These are phyloP conservation scores for Zanthoxylum bungeanum DNA, from an alignment of 345 rosid genomes.

Conservation along the genomic window DNA sequence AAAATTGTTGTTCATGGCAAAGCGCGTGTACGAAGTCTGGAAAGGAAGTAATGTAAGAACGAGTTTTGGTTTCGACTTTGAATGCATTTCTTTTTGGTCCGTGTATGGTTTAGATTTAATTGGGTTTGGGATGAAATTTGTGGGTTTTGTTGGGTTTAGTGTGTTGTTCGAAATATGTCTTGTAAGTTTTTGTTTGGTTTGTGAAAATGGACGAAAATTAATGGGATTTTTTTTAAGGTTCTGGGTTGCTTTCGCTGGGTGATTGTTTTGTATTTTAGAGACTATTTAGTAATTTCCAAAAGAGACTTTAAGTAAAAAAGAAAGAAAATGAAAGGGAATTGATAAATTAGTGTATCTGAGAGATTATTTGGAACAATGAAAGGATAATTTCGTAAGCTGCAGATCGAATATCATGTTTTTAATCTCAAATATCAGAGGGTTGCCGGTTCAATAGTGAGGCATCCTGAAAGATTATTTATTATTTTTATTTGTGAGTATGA, in stretches of 20 bases:
- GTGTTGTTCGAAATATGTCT: conserved; percentile 13
- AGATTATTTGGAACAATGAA: not conserved
- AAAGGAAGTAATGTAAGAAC: conserved; percentile 88
- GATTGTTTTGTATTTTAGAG: too few relatives aligned
- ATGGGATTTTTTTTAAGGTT: not conserved
- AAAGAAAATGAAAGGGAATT: not conserved
- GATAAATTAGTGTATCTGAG: not conserved
- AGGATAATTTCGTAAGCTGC: not conserved
- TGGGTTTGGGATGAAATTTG: conserved; percentile 2
- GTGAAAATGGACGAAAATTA: conserved; percentile 6
- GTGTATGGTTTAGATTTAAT: conserved; percentile 19
- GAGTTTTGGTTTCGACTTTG: not conserved
- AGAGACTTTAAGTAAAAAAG: not conserved
- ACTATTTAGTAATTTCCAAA: not conserved
- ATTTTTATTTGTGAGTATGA: not conserved
- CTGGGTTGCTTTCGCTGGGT: not conserved
- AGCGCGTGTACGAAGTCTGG: conserved; percentile 86
- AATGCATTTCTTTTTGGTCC: conserved; percentile 16
- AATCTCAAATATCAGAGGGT: not conserved
- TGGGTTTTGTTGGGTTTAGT: conserved; percentile 23
- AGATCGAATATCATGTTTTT: not conserved
- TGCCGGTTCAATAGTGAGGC: not conserved
- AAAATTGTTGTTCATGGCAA: conserved; percentile 45
- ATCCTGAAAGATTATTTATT: not conserved
- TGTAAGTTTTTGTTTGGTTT: conserved; percentile 11